Base-by-base conservation (phyloP, 2,329 filamentous ascomycete species). In the Trichophyton schoenleinii region DNA sequence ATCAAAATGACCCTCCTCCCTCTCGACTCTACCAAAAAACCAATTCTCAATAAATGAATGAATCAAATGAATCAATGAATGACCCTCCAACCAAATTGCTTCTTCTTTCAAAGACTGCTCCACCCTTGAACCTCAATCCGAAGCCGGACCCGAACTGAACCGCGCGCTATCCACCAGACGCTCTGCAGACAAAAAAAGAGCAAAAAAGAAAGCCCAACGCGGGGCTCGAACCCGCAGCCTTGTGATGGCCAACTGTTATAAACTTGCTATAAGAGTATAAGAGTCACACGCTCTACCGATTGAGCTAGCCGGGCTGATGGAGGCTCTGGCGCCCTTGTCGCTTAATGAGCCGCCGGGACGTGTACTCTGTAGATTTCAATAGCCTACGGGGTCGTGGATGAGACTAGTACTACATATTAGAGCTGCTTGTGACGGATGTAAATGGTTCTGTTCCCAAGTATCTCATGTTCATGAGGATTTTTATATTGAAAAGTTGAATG, bases 211-310 rank as follows among this genome's bases (percentile, higher is more conserved):
- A 53, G 49, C 49, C 49, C 18, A 53, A 53, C 22, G 49, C 49
- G 49, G 22, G 49, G 49, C 49, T 53, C 49, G 49, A 53, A 53
- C 49, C 22, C 49, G 49, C 49, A 53, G 49, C 49, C 49, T 53
- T 53, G 49, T 25, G 49, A 22, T 53, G 49, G 22, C 22, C 22
- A 34, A 22, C 49, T 9, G 49, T n/a, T 34, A 28, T 28, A 52
- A n/a, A 31, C 22, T 53, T 22, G 49, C 13, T 31, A 48, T 48
- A 44, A 44, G 41, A 20, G 18, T 7, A 34, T 78, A 78, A 78
- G 83, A 86, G 83, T 85, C 83, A 84, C 80, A 85, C 83, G 83
- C 83, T 86, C 83, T 86, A 85, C 81, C 81, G 81, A 84, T 83
- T 84, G 81, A 84, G 81, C 81, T 84, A 84, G 59, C 62, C 62